Conservation (phyloP, 805 yeast genomes). For the Zygoascus flipseniorum region DNA sequence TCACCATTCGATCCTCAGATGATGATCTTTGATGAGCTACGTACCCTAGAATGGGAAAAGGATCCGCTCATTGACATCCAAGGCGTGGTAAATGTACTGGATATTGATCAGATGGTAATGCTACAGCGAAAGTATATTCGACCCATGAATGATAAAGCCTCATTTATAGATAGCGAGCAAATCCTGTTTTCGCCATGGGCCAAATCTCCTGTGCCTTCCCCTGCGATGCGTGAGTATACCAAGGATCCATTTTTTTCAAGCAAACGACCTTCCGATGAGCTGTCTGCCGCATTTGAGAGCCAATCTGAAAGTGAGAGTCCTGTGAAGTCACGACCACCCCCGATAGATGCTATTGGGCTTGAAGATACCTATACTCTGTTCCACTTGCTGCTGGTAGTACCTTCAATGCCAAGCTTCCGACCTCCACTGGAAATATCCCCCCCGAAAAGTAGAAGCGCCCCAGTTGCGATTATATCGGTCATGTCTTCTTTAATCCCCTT, state of each 20-base stretch:
- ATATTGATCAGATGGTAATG: constrained; percentile 19
- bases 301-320: constrained; percentile 12
- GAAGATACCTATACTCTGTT: constrained; percentile 25
- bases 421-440: neutral
- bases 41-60: constrained; percentile 23
- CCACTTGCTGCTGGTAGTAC: constrained; percentile 25
- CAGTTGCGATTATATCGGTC: constrained; percentile 25
- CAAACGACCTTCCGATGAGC: constrained; percentile 8
- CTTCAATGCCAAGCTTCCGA: constrained; percentile 9
- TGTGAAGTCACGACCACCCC: constrained; percentile 5
- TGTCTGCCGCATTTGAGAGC: constrained; percentile 17
- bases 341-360: constrained; percentile 25
- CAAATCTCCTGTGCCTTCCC: constrained; percentile 27
- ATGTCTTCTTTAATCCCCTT: constrained; percentile 26
- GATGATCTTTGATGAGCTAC: constrained; percentile 14
- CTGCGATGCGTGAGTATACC: constrained; percentile 20
- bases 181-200: constrained; percentile 24
- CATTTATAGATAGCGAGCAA: constrained; percentile 24
- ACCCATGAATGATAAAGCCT: constrained; percentile 1
- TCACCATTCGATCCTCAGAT: neutral
- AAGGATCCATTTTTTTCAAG: constrained; percentile 23
- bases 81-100: constrained; percentile 23
- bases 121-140: constrained; percentile 23
- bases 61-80: constrained; percentile 26
- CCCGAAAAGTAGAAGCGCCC: constrained; percentile 14